Base-by-base conservation (phyloP, 1,284 basidiomycete genomes). In the Cryptococcus hybrid region DNA sequence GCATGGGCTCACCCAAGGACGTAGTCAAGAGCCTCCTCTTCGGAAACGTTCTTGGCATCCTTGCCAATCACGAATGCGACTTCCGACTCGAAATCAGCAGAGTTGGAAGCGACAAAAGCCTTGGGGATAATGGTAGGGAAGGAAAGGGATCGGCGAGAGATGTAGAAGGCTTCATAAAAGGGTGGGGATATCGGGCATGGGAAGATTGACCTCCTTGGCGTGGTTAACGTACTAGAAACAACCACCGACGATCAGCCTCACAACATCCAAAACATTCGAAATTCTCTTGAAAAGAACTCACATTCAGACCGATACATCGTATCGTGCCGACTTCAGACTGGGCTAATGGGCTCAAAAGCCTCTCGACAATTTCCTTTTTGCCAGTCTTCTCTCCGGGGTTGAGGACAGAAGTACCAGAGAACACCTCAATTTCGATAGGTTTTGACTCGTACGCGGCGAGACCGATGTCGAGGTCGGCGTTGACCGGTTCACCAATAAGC, bases 81-180 rank as follows among this genome's bases (percentile, higher is more conserved):
- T 68, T 96, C 92, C 49, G 90, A 87, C 72, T 96, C 92, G 69
- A 92, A 95, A 76, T 96, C 92, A 0, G 89, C 85, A 24, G 86
- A 81, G 1, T 86, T 82, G 30, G 90, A 90, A 65, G 87, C 84
- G 1, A 85, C 84, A 49, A 82, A 65, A 4, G 64, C 56, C 51
- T 64, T 68, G 34, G 75, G 75, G 12, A 77, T 59, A 13, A 71
- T 58, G 6, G 66, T 68, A 4, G 68, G 1, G 68, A 65, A 8
- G 75, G 73, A 54, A 51, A 70, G 0, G 75, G 75, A 51, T 70
- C 68, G 4, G 61, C 67, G 7, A 77, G 58, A 2, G 74, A 56
- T 2, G 66, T 68, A 1, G 60, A 57, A 18, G 75, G 70, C 60
- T 75, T 75, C 61, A 71, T 64, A 62, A 77, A 1, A 77, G 58